Base-by-base conservation (phyloP, 2,329 filamentous ascomycete species). In the Verticillium nubilum region DNA sequence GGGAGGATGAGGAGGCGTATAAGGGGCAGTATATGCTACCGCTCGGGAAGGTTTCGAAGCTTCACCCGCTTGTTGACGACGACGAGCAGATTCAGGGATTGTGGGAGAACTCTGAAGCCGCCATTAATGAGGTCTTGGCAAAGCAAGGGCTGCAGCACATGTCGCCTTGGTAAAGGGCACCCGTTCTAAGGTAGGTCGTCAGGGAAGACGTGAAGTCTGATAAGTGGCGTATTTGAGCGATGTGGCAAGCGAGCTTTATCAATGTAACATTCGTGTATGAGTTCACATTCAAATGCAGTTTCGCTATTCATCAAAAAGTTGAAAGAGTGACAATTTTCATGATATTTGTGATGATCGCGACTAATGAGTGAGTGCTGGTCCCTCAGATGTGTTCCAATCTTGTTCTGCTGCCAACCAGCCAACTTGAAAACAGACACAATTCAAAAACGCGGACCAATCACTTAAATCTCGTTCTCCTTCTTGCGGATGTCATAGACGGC, bases 401-500 rank as follows among this genome's bases (percentile, higher is more conserved):
- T 10, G 6, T 25, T 50, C 42, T 26, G 42, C 9, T n/a, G 42
- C 10, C n/a, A 13, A 50, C 42, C 19, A 50, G 42, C 19, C 15
- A 15, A 37, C n/a, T 17, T 31, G 33, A 37, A 37, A 37, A 13
- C 12, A 19, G 12, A 17, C 15, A 17, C 12, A 37, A 37, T 5
- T 37, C 12, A 17, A 2, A 25, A 25, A 19, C 15, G n/a, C n/a
- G 52, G 54, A 28, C 23, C 19, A 28, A 27, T 26, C 9, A 12
- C 56, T 58, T 75, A 85, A 73, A 84, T 75, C n/a, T 81, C 83
- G 68, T 92, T 92, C 81, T 95, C 85, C 68, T 84, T 84, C 84
- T 91, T 89, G 67, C 92, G 86, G 66, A 85, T 75, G 37, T 95
- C 91, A 67, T 91, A 92, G 60, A 96, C 82, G 65, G 82, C 85